A percentile compares a stretch with the other conserved stretches of the same genome.
These are phyloP conservation scores for Suhomyces atakaporum DNA, from an alignment of 1,139 yeast genomes.

Conservation along the genomic window DNA sequence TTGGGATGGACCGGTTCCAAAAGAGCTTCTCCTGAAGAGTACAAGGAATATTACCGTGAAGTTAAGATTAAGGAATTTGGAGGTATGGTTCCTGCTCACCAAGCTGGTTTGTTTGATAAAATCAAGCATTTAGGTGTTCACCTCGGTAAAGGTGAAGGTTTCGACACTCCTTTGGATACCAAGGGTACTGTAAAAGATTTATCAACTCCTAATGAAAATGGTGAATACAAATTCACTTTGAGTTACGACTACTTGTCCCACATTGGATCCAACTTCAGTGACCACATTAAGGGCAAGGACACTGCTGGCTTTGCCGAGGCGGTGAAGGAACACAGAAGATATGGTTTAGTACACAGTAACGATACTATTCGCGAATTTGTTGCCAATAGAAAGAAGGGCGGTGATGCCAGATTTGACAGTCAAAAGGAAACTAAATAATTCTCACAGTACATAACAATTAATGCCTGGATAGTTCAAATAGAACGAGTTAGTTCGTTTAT, in stretches of 20 bases:
- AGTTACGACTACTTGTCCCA: constrained; percentile 56
- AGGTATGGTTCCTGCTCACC: constrained; percentile 77
- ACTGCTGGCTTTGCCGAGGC: constrained; percentile 36
- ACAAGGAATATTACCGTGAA: constrained; percentile 70
- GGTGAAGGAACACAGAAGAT: constrained; percentile 60
- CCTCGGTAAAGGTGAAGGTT: constrained; percentile 82
- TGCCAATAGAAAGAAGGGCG: constrained; percentile 37
- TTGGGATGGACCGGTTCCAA: constrained; percentile 95
- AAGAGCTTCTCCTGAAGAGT: constrained; percentile 69
- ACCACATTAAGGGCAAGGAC: constrained; percentile 33
- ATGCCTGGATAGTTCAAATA: too few species aligned
- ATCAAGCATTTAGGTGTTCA: constrained; percentile 63
- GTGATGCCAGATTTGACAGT: constrained; percentile 12
- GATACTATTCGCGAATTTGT: constrained; percentile 45
- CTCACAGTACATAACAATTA: too few species aligned
- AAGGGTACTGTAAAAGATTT: constrained; percentile 32
- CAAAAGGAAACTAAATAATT: neutral
- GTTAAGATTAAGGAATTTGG: constrained; percentile 67
- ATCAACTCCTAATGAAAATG: constrained; percentile 15
- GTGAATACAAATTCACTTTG: constrained; percentile 44
- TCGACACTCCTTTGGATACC: constrained; percentile 54
- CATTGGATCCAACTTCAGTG: constrained; percentile 49
- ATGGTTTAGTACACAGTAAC: constrained; percentile 56
- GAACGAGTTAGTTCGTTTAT: too few species aligned
- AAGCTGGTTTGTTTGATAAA: constrained; percentile 64